Conservation (phyloP, 345 rosid species). For the Mallotus nudiflorus region DNA sequence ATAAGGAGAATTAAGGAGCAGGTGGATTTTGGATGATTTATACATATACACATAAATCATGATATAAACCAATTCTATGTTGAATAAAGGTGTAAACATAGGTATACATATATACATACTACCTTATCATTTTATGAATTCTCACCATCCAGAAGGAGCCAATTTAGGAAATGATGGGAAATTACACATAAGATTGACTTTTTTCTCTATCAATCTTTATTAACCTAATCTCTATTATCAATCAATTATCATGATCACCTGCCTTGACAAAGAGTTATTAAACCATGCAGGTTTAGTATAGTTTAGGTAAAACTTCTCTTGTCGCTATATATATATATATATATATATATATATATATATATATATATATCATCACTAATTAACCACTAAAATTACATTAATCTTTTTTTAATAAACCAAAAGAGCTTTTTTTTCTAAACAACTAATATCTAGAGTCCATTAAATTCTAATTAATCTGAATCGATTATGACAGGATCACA, state of each 20-base stretch:
- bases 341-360: no score
- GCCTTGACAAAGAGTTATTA: constrained; percentile 11
- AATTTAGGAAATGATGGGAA: constrained; percentile 21
- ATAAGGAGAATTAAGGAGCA: background rate
- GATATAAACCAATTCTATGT: background rate
- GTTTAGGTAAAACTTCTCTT: constrained; percentile 19
- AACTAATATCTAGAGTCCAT: no score
- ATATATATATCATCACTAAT: no score
- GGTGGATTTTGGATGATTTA: constrained; percentile 4
- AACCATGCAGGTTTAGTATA: constrained; percentile 20
- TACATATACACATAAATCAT: no score
- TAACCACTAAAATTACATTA: no score
- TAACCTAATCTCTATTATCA: constrained; percentile 18
- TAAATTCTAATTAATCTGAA: no score
- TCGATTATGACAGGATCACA: no score
- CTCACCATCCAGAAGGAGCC: constrained; percentile 1
- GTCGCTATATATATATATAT: background rate
- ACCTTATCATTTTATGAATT: background rate
- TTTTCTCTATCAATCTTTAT: background rate
- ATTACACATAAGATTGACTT: constrained; percentile 17
- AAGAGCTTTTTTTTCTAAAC: no score
- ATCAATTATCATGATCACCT: background rate
- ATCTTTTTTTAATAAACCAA: no score
- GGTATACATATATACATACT: background rate
- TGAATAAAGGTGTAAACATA: background rate